Base-by-base conservation (phyloP, 2,329 filamentous ascomycete genomes). In the Sarocladium oryzae region DNA sequence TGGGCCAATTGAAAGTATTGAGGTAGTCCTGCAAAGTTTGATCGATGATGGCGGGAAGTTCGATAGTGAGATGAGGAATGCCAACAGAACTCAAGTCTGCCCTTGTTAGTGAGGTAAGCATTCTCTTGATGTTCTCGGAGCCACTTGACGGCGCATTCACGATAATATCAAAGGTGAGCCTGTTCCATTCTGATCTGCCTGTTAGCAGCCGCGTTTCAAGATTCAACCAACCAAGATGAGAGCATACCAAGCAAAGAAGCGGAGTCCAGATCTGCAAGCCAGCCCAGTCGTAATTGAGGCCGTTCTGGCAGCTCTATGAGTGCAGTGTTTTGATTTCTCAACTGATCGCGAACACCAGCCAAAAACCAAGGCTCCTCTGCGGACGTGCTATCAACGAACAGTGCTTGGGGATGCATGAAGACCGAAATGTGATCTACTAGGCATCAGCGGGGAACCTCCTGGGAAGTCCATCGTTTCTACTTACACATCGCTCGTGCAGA, bases 251-350 rank as follows among this genome's bases (percentile, higher is more conserved):
- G 76, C 52, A 96, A 69, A 26, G 89, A 84, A 16, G 75, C 71
- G 54, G 85, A 81, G 61, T 95, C 89, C 11, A 97, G 74, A 55
- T 84, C 82, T 1, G 87, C 81, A 36, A 96, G 74, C 89, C 91
- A 97, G 56, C 79, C 71, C 32, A 91, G 77, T 33, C 81, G 77
- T 51, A 85, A 79, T 23, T 76, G 75, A 2, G 78, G 74, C 51
- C 79, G 74, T 33, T 73, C 70, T 0, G 91, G 88, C 20, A 97
- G 73, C 62, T 89, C 84, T 50, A 97, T 86, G 15, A 95, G 66
- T 1, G 89, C 72, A n/a, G 78, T 73, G 1, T 69, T 69, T 9
- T 80, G 69, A 6, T 68, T 67, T 2, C 68, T 67, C 1, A 81
- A 70, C 58, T 83, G 81, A 13, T 72, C 68, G 37, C 77, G 75